These are phyloP conservation scores for Tolypocladium nubicola DNA, from an alignment of 2,329 filamentous ascomycete species.

Conservation along the genomic window DNA sequence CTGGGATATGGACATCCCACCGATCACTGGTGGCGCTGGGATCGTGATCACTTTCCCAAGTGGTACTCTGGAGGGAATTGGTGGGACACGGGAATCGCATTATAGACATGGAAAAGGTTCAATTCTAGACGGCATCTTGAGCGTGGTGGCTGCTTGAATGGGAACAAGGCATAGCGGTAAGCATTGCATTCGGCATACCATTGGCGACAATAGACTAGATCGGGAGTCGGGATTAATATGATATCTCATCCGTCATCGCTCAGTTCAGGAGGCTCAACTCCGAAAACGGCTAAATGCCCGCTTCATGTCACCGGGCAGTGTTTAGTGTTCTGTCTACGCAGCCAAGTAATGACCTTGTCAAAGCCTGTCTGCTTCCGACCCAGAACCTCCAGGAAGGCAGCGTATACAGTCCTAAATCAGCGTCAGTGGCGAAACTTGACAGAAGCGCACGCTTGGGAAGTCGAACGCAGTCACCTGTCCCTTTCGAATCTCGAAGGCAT, in stretches of 20 bases:
- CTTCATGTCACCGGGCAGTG: neutral
- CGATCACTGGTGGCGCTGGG: slow-evolving; percentile 60
- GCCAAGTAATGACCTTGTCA: slow-evolving; percentile 53
- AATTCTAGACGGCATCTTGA: neutral
- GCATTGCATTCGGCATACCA: neutral
- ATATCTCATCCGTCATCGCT: neutral
- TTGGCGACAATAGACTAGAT: neutral
- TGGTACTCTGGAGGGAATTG: slow-evolving; percentile 53
- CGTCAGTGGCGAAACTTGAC: neutral
- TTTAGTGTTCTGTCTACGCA: slow-evolving; percentile 37
- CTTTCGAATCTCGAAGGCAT: slow-evolving; percentile 49
- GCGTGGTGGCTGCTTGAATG: neutral
- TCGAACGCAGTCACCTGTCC: slow-evolving; percentile 52
- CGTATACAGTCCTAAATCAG: slow-evolving; percentile 48
- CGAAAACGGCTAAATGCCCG: neutral
- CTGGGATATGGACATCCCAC: slow-evolving; percentile 51
- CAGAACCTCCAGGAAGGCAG: slow-evolving; percentile 61
- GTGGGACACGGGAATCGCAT: slow-evolving; percentile 36
- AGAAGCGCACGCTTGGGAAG: neutral
- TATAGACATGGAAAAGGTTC: slow-evolving; percentile 10
- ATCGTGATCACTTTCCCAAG: slow-evolving; percentile 34
- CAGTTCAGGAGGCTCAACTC: neutral
- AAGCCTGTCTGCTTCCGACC: slow-evolving; percentile 62
- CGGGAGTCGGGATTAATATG: no score
- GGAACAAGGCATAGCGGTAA: neutral